phyloP scores from a whole-genome alignment of 495 filamentous ascomycete genomes.

The Penicillium maclennaniae region DNA sequence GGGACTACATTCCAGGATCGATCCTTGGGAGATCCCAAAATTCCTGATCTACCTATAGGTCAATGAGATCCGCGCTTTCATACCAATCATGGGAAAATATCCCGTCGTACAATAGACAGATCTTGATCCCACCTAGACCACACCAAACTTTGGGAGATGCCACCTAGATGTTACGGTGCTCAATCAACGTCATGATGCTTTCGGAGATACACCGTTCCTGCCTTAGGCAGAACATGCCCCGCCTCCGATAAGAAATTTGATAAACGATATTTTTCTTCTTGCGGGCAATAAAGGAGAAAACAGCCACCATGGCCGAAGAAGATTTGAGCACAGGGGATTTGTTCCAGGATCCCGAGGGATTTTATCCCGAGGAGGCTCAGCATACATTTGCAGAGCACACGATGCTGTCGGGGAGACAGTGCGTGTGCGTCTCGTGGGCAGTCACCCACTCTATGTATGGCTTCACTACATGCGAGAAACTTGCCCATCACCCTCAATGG shows the following conservation, averaged over 20 bases:
- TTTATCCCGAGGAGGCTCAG: constrained; percentile 65
- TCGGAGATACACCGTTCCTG: neutral
- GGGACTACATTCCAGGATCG: neutral
- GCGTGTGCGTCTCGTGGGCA: constrained; percentile 77
- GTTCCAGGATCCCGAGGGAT: constrained; percentile 77
- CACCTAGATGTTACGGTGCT: neutral
- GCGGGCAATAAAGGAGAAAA: neutral
- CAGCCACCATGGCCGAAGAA: constrained; percentile 31
- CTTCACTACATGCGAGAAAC: constrained; percentile 4
- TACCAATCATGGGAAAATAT: neutral
- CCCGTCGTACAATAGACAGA: neutral
- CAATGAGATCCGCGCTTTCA: neutral
- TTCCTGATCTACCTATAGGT: neutral
- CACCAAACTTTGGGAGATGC: neutral
- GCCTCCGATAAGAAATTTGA: constrained; percentile 5
- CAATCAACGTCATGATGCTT: neutral
- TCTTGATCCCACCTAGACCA: too few relatives aligned
- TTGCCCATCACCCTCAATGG: constrained; percentile 1
- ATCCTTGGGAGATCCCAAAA: neutral
- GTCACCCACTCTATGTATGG: constrained; percentile 81
- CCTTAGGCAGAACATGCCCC: constrained; percentile 1
- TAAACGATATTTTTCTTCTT: constrained; percentile 15
- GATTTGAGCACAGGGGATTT: constrained; percentile 49
- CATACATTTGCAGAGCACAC: constrained; percentile 66
- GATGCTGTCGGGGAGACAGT: constrained; percentile 63